phyloP scores from a whole-genome alignment of 2,329 filamentous ascomycete species.

The Beauveria bassiana region DNA sequence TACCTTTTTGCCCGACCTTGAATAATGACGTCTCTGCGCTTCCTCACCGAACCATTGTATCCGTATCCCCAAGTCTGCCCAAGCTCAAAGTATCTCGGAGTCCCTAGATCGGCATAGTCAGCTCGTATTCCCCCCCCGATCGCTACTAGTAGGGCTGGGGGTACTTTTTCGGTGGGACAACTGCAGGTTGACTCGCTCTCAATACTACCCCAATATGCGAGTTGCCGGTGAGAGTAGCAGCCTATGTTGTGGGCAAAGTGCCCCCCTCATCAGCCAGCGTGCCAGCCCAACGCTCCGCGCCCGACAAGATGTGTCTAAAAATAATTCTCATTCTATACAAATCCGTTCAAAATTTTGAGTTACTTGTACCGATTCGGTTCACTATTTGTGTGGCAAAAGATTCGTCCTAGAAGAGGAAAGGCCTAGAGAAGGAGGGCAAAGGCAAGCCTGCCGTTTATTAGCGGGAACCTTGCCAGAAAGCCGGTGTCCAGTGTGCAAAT shows the following conservation, averaged over 20 bases:
- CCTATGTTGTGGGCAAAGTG: too few species aligned
- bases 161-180: background rate
- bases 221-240: too few species aligned
- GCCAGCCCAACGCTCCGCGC: too few species aligned
- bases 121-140: slow-evolving; percentile 3
- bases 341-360: too few species aligned
- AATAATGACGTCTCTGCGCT: background rate
- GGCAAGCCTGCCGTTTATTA: background rate
- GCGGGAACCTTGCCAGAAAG: background rate
- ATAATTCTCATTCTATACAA: too few species aligned
- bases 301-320: too few species aligned
- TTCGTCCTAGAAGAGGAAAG: too few species aligned
- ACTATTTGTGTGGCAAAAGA: too few species aligned
- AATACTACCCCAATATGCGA: too few species aligned
- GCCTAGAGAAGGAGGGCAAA: background rate
- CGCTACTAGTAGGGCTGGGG: background rate
- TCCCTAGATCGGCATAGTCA: background rate
- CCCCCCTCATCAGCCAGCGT: too few species aligned
- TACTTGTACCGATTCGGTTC: too few species aligned
- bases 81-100: background rate
- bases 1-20: background rate
- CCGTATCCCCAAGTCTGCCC: background rate
- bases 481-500: background rate
- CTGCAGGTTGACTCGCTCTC: background rate
- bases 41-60: background rate